Conservation (phyloP, 2,329 filamentous ascomycete genomes). For the Fusarium xylarioides region DNA sequence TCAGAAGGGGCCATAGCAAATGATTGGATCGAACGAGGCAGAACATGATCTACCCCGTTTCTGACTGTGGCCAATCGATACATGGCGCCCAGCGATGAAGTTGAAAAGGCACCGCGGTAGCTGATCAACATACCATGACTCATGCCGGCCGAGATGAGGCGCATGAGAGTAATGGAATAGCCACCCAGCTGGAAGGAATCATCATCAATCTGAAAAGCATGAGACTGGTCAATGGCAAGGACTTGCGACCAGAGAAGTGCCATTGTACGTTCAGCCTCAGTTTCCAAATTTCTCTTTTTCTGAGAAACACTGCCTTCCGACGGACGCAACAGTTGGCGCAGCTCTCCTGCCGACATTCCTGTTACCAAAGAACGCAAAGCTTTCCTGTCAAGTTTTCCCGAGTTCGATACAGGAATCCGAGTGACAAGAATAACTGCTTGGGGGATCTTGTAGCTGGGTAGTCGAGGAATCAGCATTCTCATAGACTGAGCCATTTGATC, state of each 20-base stretch:
- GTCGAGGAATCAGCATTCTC: background rate
- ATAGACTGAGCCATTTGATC: background rate
- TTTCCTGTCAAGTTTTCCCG: background rate
- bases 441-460: background rate
- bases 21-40: background rate
- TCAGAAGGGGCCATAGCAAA: background rate
- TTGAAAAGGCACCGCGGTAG: background rate
- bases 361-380: background rate
- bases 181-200: background rate
- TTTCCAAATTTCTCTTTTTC: background rate
- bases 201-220: background rate
- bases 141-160: background rate
- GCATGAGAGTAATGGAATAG: background rate
- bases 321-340: background rate
- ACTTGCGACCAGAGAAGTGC: background rate
- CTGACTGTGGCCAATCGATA: background rate
- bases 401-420: background rate
- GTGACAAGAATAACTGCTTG: background rate
- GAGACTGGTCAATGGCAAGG: background rate
- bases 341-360: background rate
- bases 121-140: background rate
- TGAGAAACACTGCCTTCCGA: background rate
- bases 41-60: background rate
- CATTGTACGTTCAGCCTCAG: background rate
- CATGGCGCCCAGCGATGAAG: background rate